Evolutionary conservation across 2,329 filamentous ascomycete genomes (phyloP), one percentile per base, ranked within the genome.

Genomic region (Aspergillus uvarum): DNA sequence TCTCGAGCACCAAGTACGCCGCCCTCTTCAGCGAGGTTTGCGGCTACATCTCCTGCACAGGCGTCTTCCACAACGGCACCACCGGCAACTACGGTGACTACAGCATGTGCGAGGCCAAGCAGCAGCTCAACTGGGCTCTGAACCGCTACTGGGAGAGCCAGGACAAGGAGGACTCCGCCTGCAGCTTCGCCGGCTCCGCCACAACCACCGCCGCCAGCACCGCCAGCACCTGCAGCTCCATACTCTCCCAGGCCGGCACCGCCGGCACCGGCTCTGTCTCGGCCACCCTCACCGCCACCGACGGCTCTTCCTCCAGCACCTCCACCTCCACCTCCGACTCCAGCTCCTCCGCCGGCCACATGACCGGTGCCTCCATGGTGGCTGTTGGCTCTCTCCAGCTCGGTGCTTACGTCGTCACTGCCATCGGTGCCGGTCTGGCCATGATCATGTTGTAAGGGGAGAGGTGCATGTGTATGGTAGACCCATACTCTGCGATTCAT

Each of bases 11-110:
- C 12, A 65, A 70, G 50, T 63, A 71, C 59, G 60, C 62, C 5
- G 79, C 83, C 21, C 83, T 96, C 66, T 96, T 98, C 77, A 62
- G 70, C 51, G 63, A 71, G 11, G 70, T 81, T 51, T 81, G 78
- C 61, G 77, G 78, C 22, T 63, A 72, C 56, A 72, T 69, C 26
- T 69, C 73, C 54, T 81, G 79, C 66, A 62, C 59, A 14, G 79
- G 79, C 19, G 71, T 81, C 55, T 59, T 59, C 6, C 64, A 67
- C 52, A 78, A 81, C 56, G 72, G 68, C 6, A 77, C 74, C 19
- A 74, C 70, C 16, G 80, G 80, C 47, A 58, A 59, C 1, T 81
- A 80, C 54, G 80, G 79, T 53, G 76, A 78, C 5, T 81, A 81
- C 67, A 73, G 73, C 67, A 80, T 81, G 78, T 81, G 79, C 68